phyloP scores from a whole-genome alignment of 208 protist genomes.

The Naegleria fowleri region DNA sequence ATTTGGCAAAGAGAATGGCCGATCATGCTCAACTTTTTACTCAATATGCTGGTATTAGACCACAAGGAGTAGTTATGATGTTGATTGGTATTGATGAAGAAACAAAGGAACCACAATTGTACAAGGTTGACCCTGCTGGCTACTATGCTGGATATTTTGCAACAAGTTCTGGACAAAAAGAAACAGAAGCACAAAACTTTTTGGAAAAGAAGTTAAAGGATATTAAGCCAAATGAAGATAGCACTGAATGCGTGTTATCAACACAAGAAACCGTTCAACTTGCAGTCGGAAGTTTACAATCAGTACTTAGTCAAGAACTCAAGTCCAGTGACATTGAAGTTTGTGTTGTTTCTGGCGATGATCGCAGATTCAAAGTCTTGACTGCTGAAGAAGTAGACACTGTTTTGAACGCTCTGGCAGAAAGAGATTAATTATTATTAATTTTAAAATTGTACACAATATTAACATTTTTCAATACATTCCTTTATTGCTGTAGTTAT shows the following conservation, averaged over 20 bases:
- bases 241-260: conserved; percentile 46
- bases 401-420: conserved; percentile 55
- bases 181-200: conserved; percentile 88
- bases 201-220: conserved; percentile 80
- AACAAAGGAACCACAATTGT: conserved; percentile 80
- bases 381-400: conserved; percentile 50
- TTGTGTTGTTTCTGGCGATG: conserved; percentile 38
- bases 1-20: conserved; percentile 90
- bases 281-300: conserved; percentile 59
- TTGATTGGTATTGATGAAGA: conserved; percentile 86
- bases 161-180: conserved; percentile 78
- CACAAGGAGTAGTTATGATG: conserved; percentile 82
- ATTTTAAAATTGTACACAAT: background rate
- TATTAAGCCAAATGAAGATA: conserved; percentile 73
- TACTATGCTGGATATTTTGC: conserved; percentile 82
- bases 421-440: conserved; percentile 44
- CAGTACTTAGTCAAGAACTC: conserved; percentile 56
- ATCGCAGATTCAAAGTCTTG: conserved; percentile 43
- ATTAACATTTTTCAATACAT: background rate
- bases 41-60: conserved; percentile 89
- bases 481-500: too few relatives aligned
- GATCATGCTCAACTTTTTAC: conserved; percentile 94
- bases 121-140: conserved; percentile 88
- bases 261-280: conserved; percentile 42
- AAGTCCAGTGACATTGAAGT: conserved; percentile 65